Conservation (phyloP, 148 eudicot species). For the Suaeda aralocaspica region DNA sequence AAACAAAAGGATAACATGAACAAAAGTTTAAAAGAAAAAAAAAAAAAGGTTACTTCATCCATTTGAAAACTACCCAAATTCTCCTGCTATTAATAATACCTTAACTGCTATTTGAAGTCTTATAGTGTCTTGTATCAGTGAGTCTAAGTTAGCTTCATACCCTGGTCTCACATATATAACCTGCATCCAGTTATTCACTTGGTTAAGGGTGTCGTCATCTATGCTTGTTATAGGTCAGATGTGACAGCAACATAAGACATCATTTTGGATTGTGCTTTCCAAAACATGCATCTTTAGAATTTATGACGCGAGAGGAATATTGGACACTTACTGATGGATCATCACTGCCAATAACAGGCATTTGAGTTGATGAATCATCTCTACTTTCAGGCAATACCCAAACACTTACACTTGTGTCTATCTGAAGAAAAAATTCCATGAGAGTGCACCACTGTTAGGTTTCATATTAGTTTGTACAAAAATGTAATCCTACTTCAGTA, state of each 20-base stretch:
- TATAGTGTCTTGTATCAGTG: slow-evolving; percentile 68
- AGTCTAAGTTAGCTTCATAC: slow-evolving; percentile 76
- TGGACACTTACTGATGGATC: slow-evolving; percentile 66
- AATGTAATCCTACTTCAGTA: not conserved
- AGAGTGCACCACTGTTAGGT: not conserved
- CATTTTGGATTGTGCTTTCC: not conserved
- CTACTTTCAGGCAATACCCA: slow-evolving; percentile 64
- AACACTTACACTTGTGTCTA: slow-evolving; percentile 53
- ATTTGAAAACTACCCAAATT: not conserved
- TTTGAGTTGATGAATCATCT: slow-evolving; percentile 32
- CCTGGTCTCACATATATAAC: slow-evolving; percentile 89
- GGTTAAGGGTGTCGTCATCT: not conserved
- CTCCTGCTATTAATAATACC: slow-evolving; percentile 23
- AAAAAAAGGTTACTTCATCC: not conserved
- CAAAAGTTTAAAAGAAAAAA: not conserved
- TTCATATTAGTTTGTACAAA: not conserved
- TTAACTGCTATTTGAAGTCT: slow-evolving; percentile 65
- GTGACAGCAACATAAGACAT: slow-evolving; percentile 1
- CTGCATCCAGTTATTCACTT: slow-evolving; percentile 28
- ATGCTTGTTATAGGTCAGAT: not conserved
- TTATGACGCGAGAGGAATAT: not conserved
- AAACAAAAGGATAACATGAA: slow-evolving; percentile 8
- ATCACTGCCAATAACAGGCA: slow-evolving; percentile 71
- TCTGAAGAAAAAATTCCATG: slow-evolving; percentile 32
- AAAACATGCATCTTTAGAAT: no score